Evolutionary conservation across 257 asterid genomes (phyloP).

Genomic region (Phtheirospermum japonicum): DNA sequence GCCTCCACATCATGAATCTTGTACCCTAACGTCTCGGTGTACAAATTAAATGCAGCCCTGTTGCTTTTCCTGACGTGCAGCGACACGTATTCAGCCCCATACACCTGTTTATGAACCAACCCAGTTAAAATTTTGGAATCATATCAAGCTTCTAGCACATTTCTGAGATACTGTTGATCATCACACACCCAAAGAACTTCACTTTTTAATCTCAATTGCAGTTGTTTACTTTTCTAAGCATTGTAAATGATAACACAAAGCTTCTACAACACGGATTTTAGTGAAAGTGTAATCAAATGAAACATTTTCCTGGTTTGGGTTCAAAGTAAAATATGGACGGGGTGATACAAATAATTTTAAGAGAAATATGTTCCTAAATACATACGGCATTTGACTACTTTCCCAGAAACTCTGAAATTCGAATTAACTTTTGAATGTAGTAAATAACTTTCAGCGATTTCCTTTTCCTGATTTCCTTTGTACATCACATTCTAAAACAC

Average conservation of each 20-base stretch:
- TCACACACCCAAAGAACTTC: not conserved
- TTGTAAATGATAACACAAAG: too few relatives aligned
- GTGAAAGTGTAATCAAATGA: too few relatives aligned
- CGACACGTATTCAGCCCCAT: constrained; percentile 86
- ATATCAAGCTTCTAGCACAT: not conserved
- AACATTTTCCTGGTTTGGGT: not conserved
- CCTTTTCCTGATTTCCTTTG: not conserved
- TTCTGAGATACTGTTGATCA: not conserved
- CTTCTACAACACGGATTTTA: too few relatives aligned
- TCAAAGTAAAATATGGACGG: not conserved
- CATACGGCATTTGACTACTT: not conserved
- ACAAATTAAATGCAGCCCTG: constrained; percentile 88
- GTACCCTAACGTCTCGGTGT: constrained; percentile 82
- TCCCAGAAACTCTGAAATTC: not conserved
- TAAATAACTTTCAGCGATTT: not conserved
- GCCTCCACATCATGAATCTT: constrained; percentile 92
- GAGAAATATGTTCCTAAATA: not conserved
- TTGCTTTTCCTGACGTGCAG: constrained; percentile 93
- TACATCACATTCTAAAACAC: not conserved
- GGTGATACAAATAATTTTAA: not conserved
- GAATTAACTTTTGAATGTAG: not conserved
- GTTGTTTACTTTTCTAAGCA: not conserved
- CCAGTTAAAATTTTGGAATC: not conserved
- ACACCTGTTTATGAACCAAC: constrained; percentile 52
- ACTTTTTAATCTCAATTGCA: not conserved